phyloP scores from a whole-genome alignment of 345 rosid genomes.

The Rhizophora apiculata region DNA sequence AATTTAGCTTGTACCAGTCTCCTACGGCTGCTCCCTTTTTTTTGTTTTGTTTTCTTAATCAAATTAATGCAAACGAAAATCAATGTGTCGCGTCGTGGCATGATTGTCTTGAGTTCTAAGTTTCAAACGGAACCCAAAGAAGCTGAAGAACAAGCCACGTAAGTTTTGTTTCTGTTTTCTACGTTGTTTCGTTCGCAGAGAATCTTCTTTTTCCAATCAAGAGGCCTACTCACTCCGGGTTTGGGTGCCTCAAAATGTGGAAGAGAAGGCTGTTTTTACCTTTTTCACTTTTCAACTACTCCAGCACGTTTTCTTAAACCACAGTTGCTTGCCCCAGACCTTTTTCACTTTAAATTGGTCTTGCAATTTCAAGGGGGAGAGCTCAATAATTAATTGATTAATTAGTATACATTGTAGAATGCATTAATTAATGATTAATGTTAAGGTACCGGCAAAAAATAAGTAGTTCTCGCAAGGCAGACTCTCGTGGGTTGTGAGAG shows the following conservation, averaged over 20 bases:
- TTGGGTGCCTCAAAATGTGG: constrained; percentile 27
- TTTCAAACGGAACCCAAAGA: constrained; percentile 7
- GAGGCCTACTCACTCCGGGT: neutral
- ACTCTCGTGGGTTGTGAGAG: neutral
- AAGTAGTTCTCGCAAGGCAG: no score
- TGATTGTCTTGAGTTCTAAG: constrained; percentile 21
- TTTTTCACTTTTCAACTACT: constrained; percentile 55
- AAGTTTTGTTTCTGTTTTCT: constrained; percentile 27
- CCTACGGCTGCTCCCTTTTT: constrained; percentile 6
- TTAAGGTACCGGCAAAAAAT: no score
- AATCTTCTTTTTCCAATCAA: constrained; percentile 30
- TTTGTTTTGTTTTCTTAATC: neutral
- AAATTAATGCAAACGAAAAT: constrained; percentile 24
- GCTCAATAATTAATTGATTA: no score
- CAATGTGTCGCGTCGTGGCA: constrained; percentile 29
- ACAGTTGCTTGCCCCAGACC: neutral
- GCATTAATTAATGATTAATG: no score
- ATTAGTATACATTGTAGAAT: no score
- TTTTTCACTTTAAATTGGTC: neutral
- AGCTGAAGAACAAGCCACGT: neutral
- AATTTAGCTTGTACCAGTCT: constrained; percentile 10
- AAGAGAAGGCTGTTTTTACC: constrained; percentile 21
- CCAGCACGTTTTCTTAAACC: constrained; percentile 18
- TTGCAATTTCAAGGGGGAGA: no score
- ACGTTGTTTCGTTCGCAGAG: constrained; percentile 37